These are phyloP conservation scores for Malus fusca DNA, from an alignment of 306 rosid genomes.

Conservation along the genomic window DNA sequence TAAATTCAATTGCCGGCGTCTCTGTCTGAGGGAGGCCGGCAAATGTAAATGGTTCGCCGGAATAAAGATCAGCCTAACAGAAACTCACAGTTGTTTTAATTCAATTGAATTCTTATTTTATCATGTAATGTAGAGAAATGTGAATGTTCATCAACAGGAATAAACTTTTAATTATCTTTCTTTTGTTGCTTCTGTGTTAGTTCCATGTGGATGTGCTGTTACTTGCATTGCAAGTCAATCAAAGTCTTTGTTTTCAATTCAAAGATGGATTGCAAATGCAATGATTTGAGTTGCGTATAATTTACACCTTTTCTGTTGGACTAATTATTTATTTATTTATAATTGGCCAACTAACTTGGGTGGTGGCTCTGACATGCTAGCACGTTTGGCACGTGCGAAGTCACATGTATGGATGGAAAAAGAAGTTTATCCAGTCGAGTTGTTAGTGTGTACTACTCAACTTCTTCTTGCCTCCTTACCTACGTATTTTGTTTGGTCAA, in stretches of 20 bases:
- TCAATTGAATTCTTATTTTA: conserved; percentile 28
- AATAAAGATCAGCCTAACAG: conserved; percentile 49
- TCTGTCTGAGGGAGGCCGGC: conserved; percentile 36
- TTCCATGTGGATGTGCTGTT: not conserved
- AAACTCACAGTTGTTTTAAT: conserved; percentile 20
- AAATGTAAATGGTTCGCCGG: conserved; percentile 63
- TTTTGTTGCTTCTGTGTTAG: not conserved
- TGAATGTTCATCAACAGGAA: conserved; percentile 8
- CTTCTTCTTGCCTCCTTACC: not conserved
- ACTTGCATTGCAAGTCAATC: not conserved
- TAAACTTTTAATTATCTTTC: not conserved
- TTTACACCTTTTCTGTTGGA: not conserved
- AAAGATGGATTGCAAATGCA: not conserved
- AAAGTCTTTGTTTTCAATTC: not conserved
- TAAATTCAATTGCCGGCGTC: conserved; percentile 43
- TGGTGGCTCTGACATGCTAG: not conserved
- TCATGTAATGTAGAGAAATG: conserved; percentile 11
- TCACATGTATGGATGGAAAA: not conserved
- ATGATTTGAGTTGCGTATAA: not conserved
- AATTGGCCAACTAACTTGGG: not conserved
- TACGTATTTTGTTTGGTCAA: not conserved
- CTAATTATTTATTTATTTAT: not conserved
- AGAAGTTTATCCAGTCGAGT: not conserved
- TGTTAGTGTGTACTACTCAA: not conserved
- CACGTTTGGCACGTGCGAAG: not conserved